Conservation (phyloP, 2,329 filamentous ascomycete species). For the Mycosphaerelloides madeirae region DNA sequence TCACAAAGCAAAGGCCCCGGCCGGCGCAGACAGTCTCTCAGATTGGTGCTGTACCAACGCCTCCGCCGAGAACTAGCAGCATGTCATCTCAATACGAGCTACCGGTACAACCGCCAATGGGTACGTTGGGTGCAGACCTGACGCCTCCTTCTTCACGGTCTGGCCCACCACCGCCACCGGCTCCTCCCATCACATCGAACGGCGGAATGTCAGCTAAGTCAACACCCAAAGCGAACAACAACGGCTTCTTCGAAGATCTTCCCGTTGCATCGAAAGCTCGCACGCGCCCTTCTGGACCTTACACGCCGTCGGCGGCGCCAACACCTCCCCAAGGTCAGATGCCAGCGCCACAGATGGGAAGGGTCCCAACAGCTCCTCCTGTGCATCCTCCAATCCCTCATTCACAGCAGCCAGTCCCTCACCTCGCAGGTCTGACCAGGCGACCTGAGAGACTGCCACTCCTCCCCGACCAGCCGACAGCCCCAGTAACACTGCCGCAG, state of each 20-base stretch:
- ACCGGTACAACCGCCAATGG: constrained; percentile 7
- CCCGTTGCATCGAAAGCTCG: constrained; percentile 41
- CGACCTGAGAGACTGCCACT: constrained; percentile 40
- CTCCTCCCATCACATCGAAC: constrained; percentile 11
- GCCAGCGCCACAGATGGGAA: constrained; percentile 8
- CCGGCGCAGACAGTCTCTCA: constrained; percentile 22
- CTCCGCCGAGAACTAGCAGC: constrained; percentile 58
- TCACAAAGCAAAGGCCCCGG: constrained; percentile 54
- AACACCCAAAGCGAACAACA: constrained; percentile 30
- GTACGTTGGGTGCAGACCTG: constrained; percentile 13
- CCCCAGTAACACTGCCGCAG: constrained; percentile 9
- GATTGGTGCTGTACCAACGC: constrained; percentile 37
- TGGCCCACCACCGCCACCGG: constrained; percentile 22
- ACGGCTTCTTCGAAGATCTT: constrained; percentile 47
- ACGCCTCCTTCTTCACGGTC: constrained; percentile 40
- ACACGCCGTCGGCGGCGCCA: constrained; percentile 20
- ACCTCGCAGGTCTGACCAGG: constrained; percentile 28
- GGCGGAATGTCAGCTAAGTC: constrained; percentile 14
- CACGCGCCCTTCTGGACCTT: constrained; percentile 24
- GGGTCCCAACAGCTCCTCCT: constrained; percentile 13
- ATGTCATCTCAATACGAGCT: constrained; percentile 12
- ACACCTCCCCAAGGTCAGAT: constrained; percentile 13
- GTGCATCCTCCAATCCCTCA: constrained; percentile 18
- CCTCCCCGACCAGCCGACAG: constrained; percentile 36
- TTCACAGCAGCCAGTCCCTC: constrained; percentile 12